phyloP scores from a whole-genome alignment of 2,329 filamentous ascomycete species.

The Fusarium cyanostomum region DNA sequence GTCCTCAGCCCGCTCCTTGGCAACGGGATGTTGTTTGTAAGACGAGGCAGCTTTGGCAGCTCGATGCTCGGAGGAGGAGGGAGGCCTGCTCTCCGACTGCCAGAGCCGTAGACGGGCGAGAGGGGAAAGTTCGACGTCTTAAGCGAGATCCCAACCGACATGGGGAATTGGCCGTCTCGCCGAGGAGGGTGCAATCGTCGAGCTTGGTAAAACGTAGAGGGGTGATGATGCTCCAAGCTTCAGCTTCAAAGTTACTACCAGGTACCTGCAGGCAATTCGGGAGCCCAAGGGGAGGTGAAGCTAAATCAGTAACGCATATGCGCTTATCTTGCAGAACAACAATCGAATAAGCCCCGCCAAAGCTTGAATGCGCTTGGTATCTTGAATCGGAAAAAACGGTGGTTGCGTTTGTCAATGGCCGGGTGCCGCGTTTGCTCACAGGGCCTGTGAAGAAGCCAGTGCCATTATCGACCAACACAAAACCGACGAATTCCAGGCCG shows the following conservation, averaged over 20 bases:
- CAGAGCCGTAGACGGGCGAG: constrained; percentile 34
- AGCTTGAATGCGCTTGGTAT: constrained; percentile 4
- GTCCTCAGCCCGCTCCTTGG: constrained; percentile 57
- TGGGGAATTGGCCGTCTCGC: constrained; percentile 27
- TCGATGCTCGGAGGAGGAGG: constrained; percentile 25
- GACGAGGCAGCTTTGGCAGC: constrained; percentile 38
- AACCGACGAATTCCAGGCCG: constrained; percentile 17
- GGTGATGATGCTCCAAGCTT: constrained; percentile 11
- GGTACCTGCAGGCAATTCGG: constrained; percentile 5
- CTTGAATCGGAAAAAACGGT: constrained; percentile 7
- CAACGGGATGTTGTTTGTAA: constrained; percentile 28
- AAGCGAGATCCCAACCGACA: constrained; percentile 44
- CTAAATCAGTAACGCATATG: not conserved
- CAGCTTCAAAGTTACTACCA: not conserved
- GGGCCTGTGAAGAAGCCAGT: constrained; percentile 19
- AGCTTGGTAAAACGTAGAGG: not conserved
- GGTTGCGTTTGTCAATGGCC: constrained; percentile 26
- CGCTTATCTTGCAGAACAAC: constrained; percentile 18
- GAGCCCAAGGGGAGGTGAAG: not conserved
- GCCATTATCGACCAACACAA: constrained; percentile 41
- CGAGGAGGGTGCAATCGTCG: constrained; percentile 3
- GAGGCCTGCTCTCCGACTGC: constrained; percentile 30
- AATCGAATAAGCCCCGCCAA: constrained; percentile 15
- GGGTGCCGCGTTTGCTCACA: constrained; percentile 33
- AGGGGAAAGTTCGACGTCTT: constrained; percentile 37